Conservation (phyloP, 352 stramenopile species). For the Pythium utonaiense region DNA sequence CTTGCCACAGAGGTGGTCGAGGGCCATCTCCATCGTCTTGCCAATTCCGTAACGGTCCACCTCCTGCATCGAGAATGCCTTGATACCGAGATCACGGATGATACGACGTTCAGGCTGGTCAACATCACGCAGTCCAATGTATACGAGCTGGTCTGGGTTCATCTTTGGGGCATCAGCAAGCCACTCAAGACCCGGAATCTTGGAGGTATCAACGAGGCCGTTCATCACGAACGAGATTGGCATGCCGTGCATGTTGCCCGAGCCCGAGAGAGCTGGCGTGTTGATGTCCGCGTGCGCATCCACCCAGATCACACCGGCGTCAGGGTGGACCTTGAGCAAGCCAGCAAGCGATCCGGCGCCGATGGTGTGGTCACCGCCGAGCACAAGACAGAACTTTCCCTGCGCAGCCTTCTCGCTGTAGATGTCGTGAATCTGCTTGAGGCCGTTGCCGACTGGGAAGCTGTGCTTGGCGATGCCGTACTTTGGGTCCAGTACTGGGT, state of each 20-base stretch:
- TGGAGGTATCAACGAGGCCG: constrained; percentile 83
- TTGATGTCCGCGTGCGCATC: constrained; percentile 98
- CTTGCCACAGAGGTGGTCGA: constrained; percentile 91
- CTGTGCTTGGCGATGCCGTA: constrained; percentile 76
- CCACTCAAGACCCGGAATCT: constrained; percentile 94
- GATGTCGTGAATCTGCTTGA: constrained; percentile 72
- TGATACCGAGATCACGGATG: constrained; percentile 92
- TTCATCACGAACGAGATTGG: constrained; percentile 94
- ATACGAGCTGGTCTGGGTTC: constrained; percentile 91
- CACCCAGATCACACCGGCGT: constrained; percentile 97
- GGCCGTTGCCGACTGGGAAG: constrained; percentile 85
- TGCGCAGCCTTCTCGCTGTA: constrained; percentile 87
- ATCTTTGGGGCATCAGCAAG: constrained; percentile 73
- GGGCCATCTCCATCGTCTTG: constrained; percentile 94
- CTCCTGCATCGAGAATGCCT: constrained; percentile 96
- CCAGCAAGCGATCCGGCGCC: constrained; percentile 91
- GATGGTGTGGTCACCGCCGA: constrained; percentile 97
- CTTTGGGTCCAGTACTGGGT: constrained; percentile 62
- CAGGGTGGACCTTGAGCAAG: constrained; percentile 86
- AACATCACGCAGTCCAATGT: constrained; percentile 94
- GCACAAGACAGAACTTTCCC: constrained; percentile 92
- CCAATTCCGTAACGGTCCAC: constrained; percentile 96
- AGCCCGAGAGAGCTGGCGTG: constrained; percentile 87
- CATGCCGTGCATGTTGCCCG: constrained; percentile 98
- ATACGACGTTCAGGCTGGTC: constrained; percentile 89